Percentiles rank a stretch among this genome's conserved stretches.
Conservation (phyloP, 495 filamentous ascomycete species). For the Parachaetomium inaequale region DNA sequence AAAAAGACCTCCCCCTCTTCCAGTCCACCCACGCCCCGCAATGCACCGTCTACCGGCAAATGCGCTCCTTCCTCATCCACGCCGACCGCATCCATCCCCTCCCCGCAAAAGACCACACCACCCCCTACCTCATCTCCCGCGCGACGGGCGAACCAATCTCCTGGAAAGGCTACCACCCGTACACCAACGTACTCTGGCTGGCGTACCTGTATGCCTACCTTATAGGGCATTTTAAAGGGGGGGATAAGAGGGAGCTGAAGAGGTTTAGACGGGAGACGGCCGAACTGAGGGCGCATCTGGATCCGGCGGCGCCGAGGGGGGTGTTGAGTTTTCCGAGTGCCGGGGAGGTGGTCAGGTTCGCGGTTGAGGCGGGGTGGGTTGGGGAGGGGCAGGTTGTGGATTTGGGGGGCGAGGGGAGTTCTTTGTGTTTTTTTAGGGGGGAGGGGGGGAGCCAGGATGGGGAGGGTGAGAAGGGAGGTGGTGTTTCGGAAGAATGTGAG, state of each 20-base stretch:
- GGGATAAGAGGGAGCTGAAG: conserved; percentile 32
- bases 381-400: conserved; percentile 43
- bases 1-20: conserved; percentile 52
- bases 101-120: conserved; percentile 33
- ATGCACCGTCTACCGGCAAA: conserved; percentile 48
- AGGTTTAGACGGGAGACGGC: conserved; percentile 38
- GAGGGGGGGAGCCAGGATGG: background rate
- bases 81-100: conserved; percentile 30
- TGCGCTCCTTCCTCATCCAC: conserved; percentile 47
- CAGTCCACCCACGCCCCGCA: conserved; percentile 46
- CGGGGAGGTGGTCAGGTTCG: conserved; percentile 42
- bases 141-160: conserved; percentile 35
- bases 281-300: conserved; percentile 42
- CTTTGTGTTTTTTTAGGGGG: background rate
- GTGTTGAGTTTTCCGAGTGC: conserved; percentile 42
- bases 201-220: conserved; percentile 49
- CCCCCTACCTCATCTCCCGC: conserved; percentile 29
- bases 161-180: conserved; percentile 43
- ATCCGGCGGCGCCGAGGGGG: conserved; percentile 37
- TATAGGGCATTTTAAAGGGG: conserved; percentile 32
- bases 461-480: background rate
- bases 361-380: conserved; percentile 46
- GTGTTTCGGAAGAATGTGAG: no score
- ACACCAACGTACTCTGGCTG: conserved; percentile 55
- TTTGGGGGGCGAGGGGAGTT: background rate